Conservation (phyloP, 163 green algal genomes). For the Chloromonas sp. region DNA sequence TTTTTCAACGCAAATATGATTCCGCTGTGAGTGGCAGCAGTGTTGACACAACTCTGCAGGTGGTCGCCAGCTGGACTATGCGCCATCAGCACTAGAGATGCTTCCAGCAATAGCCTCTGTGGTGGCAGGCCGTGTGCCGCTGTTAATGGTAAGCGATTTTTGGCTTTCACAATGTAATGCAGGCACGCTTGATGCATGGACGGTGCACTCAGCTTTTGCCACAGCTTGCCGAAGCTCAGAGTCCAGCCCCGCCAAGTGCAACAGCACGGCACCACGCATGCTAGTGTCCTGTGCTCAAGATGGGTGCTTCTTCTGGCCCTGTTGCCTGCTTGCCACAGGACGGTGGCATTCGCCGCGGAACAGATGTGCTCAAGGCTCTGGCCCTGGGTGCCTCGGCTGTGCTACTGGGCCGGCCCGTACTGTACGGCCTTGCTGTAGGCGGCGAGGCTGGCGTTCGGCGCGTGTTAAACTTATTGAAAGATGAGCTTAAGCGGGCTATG, state of each 20-base stretch:
- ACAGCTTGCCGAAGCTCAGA: background rate
- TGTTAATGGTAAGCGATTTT: slow-evolving; percentile 57
- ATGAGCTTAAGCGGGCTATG: slow-evolving; percentile 67
- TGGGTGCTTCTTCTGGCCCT: background rate
- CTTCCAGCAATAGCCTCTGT: slow-evolving; percentile 53
- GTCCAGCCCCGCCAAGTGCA: background rate
- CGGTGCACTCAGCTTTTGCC: too few relatives aligned
- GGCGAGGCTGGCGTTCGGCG: slow-evolving; percentile 56
- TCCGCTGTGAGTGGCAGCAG: slow-evolving; percentile 38
- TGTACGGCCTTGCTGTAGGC: slow-evolving; percentile 76
- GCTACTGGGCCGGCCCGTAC: slow-evolving; percentile 75
- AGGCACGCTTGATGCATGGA: too few relatives aligned
- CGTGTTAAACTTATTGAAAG: slow-evolving; percentile 44
- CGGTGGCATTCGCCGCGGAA: slow-evolving; percentile 82
- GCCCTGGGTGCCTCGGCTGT: slow-evolving; percentile 80
- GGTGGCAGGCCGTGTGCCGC: slow-evolving; percentile 51
- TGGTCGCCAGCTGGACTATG: slow-evolving; percentile 71
- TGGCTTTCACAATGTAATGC: too few relatives aligned
- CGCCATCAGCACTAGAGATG: slow-evolving; percentile 58
- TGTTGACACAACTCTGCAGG: slow-evolving; percentile 3
- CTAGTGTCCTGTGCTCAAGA: background rate
- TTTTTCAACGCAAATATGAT: background rate
- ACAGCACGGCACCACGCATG: background rate
- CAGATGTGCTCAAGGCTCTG: slow-evolving; percentile 89
- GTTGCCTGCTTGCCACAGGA: slow-evolving; percentile 37